Base-by-base conservation (phyloP, 2,329 filamentous ascomycete genomes). In the Aspergillus niger region DNA sequence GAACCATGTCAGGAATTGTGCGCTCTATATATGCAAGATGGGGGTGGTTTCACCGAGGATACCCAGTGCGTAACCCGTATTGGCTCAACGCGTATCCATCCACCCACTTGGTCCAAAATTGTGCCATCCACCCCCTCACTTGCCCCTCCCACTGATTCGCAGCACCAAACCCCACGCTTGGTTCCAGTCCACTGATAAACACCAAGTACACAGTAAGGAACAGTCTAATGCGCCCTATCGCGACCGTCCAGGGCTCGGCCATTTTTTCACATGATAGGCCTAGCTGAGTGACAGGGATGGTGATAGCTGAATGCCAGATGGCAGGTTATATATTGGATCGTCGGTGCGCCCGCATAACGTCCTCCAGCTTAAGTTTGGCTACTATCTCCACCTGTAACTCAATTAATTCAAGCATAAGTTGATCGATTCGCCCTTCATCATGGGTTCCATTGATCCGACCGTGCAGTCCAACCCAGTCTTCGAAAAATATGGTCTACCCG, bases 391-490 rank as follows among this genome's bases (percentile, higher is more conserved):
- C 32, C 32, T 13, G 2, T 15, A 36, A 36, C 32, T 36, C 11
- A 15, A 36, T 36, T 15, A 11, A 36, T 36, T 36, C 32, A 36
- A 36, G 32, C 32, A 13, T 20, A 20, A 20, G 20, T 26, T 7
- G 26, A 26, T 26, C 43, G 4, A 15, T 5, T 17, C n/a, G 17
- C 43, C 8, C n/a, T 4, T 5, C 28, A 52, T 13, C 22, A 55
- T 55, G 53, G 41, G 39, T 11, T 55, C 41, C 5, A 36, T 47
- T 10, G 28, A 47, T 39, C 39, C 24, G 22, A 17, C 26, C 3
- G n/a, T 6, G 3, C 30, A 20, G n/a, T 8, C n/a, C 8, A 59
- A 59, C 24, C 57, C 50, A 11, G 50, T 59, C 17, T 59, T 59
- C 41, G 50, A 59, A 15, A 39, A 36, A 5, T 54, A 54, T 17